Conservation (phyloP, 2,329 filamentous ascomycete species). For the Pyrenophora graminea region DNA sequence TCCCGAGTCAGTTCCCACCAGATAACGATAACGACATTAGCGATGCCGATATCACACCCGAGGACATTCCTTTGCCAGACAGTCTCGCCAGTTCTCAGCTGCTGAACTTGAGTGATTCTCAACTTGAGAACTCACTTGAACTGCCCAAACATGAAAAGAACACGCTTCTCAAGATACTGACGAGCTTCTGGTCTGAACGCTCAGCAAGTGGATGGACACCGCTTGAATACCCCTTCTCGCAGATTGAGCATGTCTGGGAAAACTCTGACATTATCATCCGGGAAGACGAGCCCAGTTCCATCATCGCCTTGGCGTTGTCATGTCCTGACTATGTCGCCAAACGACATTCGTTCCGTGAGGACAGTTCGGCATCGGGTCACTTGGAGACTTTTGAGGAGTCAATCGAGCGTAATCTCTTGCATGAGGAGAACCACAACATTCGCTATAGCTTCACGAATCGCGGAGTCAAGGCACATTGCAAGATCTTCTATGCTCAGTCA, state of each 20-base stretch:
- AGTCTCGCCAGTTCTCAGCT: constrained; percentile 60
- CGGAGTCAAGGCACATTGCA: constrained; percentile 93
- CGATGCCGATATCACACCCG: constrained; percentile 72
- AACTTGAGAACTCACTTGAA: constrained; percentile 67
- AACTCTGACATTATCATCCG: constrained; percentile 97
- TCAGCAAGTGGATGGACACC: constrained; percentile 93
- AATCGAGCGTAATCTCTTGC: constrained; percentile 82
- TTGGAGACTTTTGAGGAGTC: constrained; percentile 62
- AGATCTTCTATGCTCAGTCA: constrained; percentile 97
- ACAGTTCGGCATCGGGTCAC: constrained; percentile 18
- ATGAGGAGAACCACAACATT: constrained; percentile 86
- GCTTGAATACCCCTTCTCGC: constrained; percentile 82
- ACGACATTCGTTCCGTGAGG: constrained; percentile 66
- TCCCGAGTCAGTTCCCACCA: constrained; percentile 50
- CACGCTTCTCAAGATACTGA: constrained; percentile 91
- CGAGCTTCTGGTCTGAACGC: constrained; percentile 97
- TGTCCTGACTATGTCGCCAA: constrained; percentile 86
- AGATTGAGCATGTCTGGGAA: constrained; percentile 92
- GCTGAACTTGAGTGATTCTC: constrained; percentile 57
- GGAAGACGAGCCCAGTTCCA: constrained; percentile 94
- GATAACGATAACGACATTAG: constrained; percentile 60
- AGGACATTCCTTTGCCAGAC: constrained; percentile 68
- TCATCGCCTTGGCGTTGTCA: constrained; percentile 90
- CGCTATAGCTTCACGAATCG: constrained; percentile 96
- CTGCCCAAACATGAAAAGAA: constrained; percentile 91